Conservation (phyloP, 371 early-diverging fungal genomes). For the Mortierella sp. region DNA sequence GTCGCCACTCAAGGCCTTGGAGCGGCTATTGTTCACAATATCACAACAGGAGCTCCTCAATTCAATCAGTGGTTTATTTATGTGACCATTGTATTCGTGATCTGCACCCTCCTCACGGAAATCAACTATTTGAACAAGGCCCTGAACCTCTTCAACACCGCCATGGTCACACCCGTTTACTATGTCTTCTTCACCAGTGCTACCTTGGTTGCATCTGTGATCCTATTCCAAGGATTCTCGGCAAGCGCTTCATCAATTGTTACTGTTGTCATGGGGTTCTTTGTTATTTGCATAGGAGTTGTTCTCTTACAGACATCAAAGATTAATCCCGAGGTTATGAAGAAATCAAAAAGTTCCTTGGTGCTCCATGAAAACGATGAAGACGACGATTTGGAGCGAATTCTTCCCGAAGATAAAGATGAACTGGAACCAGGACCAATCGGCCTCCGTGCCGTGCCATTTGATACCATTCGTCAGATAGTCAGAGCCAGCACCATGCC, state of each 20-base stretch:
- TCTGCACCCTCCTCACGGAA: constrained; percentile 84
- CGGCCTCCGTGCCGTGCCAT: constrained; percentile 48
- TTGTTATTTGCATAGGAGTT: constrained; percentile 79
- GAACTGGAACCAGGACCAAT: constrained; percentile 43
- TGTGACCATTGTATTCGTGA: constrained; percentile 79
- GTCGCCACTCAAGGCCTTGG: constrained; percentile 94
- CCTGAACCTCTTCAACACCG: constrained; percentile 92
- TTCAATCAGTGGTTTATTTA: constrained; percentile 91
- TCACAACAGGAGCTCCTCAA: constrained; percentile 86
- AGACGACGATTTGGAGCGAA: constrained; percentile 10
- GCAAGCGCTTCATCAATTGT: constrained; percentile 82
- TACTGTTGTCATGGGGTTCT: constrained; percentile 90
- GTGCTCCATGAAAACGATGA: constrained; percentile 21
- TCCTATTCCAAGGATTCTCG: constrained; percentile 90
- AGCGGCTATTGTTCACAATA: constrained; percentile 89
- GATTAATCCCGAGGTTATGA: constrained; percentile 15
- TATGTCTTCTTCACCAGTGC: constrained; percentile 95
- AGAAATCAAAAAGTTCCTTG: constrained; percentile 22
- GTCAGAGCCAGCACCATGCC: constrained; percentile 47
- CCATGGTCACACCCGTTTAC: constrained; percentile 92
- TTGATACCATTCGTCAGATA: constrained; percentile 47
- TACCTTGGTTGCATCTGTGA: constrained; percentile 90
- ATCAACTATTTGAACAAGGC: constrained; percentile 98
- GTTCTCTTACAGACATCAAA: constrained; percentile 57
- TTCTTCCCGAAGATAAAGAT: constrained; percentile 28